Base-by-base conservation (phyloP, 768 basidiomycete genomes). In the Paxillus involutus region DNA sequence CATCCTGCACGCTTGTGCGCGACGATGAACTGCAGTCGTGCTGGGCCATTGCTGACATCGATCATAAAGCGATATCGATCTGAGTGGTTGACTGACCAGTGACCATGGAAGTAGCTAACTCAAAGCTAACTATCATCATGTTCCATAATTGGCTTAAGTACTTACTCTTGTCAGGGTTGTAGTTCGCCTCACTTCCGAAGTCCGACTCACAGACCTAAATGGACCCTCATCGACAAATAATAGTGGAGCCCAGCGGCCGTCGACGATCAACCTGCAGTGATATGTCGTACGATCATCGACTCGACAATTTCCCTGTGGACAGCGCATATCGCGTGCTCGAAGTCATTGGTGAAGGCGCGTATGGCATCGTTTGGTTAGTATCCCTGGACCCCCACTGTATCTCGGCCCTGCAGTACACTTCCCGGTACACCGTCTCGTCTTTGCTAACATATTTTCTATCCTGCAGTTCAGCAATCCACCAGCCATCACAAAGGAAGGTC, bases 291-390 rank as follows among this genome's bases (percentile, higher is more conserved):
- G 71, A 70, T 46, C 48, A 56, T 51, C 60, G 72, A 57, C 68
- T 79, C 56, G 64, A 73, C 39, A 74, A 71, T 52, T 86, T 85
- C 53, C 71, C 75, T 52, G 78, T 80, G 49, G 80, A 77, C 41
- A 71, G 75, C 48, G 69, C 74, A 64, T 95, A 94, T 69, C 80
- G 84, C 65, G 82, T 90, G 1, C 73, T 89, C 45, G 89, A 92
- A 70, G 84, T 91, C 56, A 91, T 94, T 49, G 94, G 96, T 32
- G 96, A 98, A 66, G 96, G 95, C 40, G 94, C 93, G 13, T 96
- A 96, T 72, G 95, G 94, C 37, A 84, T 95, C 65, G 95, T 97
- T 43, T 88, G 88, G 77, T 68, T 40, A 52, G 66, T 77, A 40
- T n/a, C 37, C 26, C 26, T 26, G 26, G 26, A 26, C 26, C 26